Base-by-base conservation (phyloP, 73 alveolate genomes). In the Paramecium sexaurelia region DNA sequence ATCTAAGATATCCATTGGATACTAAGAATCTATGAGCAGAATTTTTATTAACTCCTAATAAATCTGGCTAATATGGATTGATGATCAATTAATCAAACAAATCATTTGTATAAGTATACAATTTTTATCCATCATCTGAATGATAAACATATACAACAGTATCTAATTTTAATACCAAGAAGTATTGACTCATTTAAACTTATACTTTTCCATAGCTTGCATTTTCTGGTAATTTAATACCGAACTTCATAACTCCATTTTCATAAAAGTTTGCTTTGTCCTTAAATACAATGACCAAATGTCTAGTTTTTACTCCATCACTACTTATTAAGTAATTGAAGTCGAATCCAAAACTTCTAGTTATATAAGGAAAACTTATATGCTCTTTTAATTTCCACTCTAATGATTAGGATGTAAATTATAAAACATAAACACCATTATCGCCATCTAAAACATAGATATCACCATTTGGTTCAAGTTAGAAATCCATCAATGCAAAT, bases 1-100 rank as follows among this genome's bases (percentile, higher is more conserved):
- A 24, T 39, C 68, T 45, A 20, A 78, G 10, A 15, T 22, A 78
- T 41, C 90, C 90, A 78, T 78, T 45, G 6, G 61, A 29, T 7
- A 78, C 7, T 20, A 41, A 40, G 45, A 40, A 78, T 78, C 90
- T 78, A n/a, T 39, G 73, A 10, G 90, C 45, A 37, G 68, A 37
- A 17, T 37, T 19, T 10, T 39, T 13, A 24, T 43, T 78, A 7
- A 78, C 43, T 41, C 75, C 90, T 11, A 78, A 26, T 6, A 45
- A 22, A 78, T 78, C 90, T 36, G 90, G 90, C 19, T 78, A 73
- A 78, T 78, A 78, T 78, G 90, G 90, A 78, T 78, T 78, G 32
- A 78, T 39, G 1, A 78, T 29, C 55, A 71, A 15, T 71, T 1
- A 5, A 71, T 71, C 86, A n/a, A 37, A 22, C 6, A 27, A 33